These are phyloP conservation scores for Amphichorda felina DNA, from an alignment of 2,329 filamentous ascomycete species.

Conservation along the genomic window DNA sequence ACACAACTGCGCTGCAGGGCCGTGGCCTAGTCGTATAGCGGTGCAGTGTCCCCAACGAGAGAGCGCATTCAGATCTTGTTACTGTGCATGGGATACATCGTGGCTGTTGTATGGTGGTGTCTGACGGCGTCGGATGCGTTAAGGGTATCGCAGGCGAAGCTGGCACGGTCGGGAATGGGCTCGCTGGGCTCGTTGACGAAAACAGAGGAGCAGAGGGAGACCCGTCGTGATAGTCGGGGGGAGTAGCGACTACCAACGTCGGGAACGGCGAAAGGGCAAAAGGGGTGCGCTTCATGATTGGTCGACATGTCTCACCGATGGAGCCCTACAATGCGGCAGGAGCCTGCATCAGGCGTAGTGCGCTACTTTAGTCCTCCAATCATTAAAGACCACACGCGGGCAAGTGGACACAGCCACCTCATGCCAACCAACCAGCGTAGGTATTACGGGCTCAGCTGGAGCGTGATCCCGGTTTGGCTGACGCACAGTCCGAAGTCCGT, in stretches of 20 bases:
- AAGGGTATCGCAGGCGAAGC: conserved; percentile 6
- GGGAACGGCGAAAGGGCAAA: neutral
- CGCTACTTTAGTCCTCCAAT: neutral
- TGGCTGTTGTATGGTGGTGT: conserved; percentile 4
- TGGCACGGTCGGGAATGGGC: conserved; percentile 2
- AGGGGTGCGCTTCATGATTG: neutral
- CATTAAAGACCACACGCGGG: neutral
- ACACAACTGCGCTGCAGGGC: neutral
- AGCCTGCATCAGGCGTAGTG: neutral
- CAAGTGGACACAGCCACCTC: conserved; percentile 1
- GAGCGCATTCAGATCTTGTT: neutral
- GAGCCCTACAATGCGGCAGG: neutral
- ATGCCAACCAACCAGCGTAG: neutral
- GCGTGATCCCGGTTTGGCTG: neutral
- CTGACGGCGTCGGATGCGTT: neutral
- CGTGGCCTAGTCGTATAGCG: neutral
- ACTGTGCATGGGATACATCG: conserved; percentile 1
- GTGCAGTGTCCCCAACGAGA: neutral
- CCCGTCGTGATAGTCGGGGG: conserved; percentile 3
- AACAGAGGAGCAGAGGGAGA: conserved; percentile 5
- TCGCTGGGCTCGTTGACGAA: conserved; percentile 6
- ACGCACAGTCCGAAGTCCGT: neutral
- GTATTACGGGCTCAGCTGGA: neutral
- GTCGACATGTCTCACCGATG: neutral
- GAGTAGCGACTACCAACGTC: conserved; percentile 6